Conservation (phyloP, 805 yeast genomes). For the Wickerhamiella lipophila region DNA sequence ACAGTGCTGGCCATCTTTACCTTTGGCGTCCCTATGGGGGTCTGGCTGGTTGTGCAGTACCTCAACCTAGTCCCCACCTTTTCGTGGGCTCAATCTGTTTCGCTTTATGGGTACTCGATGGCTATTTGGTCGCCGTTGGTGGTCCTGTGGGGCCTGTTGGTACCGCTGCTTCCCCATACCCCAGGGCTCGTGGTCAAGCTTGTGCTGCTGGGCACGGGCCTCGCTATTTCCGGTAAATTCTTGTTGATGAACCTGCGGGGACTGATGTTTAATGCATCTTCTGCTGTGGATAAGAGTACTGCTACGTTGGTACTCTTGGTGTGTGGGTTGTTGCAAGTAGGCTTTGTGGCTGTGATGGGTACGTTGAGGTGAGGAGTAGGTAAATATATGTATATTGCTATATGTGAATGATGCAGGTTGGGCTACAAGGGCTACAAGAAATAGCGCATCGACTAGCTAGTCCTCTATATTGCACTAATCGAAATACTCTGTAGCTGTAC, state of each 20-base stretch:
- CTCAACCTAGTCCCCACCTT: conserved; percentile 39
- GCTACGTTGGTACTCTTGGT: conserved; percentile 15
- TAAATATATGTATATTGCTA: no score
- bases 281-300: conserved; percentile 17
- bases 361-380: no score
- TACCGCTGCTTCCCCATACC: conserved; percentile 35
- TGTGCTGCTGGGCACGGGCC: conserved; percentile 49
- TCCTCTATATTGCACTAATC: no score
- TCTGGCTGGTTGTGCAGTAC: conserved; percentile 42
- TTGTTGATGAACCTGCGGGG: conserved; percentile 34
- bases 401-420: no score
- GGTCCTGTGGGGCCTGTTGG: conserved; percentile 42
- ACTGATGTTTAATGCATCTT: conserved; percentile 21
- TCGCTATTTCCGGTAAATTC: conserved; percentile 46
- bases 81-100: conserved; percentile 43
- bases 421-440: no score
- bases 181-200: conserved; percentile 41
- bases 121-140: conserved; percentile 80
- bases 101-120: conserved; percentile 77
- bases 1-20: conserved; percentile 67
- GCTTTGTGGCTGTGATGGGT: conserved; percentile 9
- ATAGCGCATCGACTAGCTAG: no score
- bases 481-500: no score
- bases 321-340: conserved; percentile 18
- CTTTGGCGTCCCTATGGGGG: conserved; percentile 44